These are phyloP conservation scores for Auriscalpium microsporum DNA, from an alignment of 768 basidiomycete species.

Conservation along the genomic window DNA sequence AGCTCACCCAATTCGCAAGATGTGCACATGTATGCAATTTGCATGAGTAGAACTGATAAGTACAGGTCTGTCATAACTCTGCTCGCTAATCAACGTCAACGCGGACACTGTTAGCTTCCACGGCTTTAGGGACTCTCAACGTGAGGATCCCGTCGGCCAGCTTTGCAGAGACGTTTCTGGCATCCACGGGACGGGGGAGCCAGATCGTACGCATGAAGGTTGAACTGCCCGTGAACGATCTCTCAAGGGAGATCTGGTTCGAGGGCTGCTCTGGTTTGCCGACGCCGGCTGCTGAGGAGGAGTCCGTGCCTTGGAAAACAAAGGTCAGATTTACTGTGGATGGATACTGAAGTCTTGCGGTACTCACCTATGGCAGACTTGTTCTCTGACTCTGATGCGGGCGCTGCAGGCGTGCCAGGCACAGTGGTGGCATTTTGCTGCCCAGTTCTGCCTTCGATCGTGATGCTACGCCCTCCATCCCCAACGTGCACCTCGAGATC, in stretches of 20 bases:
- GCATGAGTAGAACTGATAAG: too few relatives aligned
- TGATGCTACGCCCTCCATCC: conserved; percentile 60
- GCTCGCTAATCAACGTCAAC: conserved; percentile 31
- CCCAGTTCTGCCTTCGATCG: conserved; percentile 56
- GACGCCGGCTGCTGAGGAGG: conserved; percentile 13
- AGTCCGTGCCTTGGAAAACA: not conserved
- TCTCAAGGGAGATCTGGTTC: conserved; percentile 46
- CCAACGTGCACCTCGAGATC: conserved; percentile 64
- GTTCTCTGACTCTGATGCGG: too few relatives aligned
- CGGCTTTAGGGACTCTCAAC: conserved; percentile 48
- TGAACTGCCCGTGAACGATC: conserved; percentile 45
- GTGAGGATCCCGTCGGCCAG: conserved; percentile 64
- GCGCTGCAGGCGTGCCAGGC: too few relatives aligned
- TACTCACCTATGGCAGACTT: too few relatives aligned
- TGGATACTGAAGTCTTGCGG: not conserved
- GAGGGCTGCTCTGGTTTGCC: conserved; percentile 1
- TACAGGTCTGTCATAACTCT: too few relatives aligned
- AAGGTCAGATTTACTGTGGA: too few relatives aligned
- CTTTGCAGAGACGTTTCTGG: conserved; percentile 49
- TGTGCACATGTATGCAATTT: too few relatives aligned
- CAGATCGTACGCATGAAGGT: conserved; percentile 64
- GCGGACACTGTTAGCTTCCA: conserved; percentile 47
- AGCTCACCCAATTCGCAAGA: too few relatives aligned
- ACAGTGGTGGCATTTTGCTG: not conserved
- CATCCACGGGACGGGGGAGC: conserved; percentile 58